Evolutionary conservation across 148 eudicot species (phyloP).

Genomic region (Amaranthus cruentus): DNA sequence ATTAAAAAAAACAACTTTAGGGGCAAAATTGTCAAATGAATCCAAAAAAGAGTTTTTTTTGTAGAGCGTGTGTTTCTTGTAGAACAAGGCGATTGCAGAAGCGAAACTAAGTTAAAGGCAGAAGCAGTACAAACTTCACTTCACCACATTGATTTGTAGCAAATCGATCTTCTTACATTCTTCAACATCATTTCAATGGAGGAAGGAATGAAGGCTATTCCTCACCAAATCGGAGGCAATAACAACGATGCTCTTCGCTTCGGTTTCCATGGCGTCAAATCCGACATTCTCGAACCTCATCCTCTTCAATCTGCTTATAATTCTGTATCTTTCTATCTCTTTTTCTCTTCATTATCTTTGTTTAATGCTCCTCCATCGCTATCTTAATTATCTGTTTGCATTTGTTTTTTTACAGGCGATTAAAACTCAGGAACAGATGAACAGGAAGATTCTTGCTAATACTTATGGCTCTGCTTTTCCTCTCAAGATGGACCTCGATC

Average conservation of each 20-base stretch:
- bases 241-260: slow-evolving; percentile 68
- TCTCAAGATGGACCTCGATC: slow-evolving; percentile 77
- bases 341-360: not conserved
- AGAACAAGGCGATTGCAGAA: too few relatives aligned
- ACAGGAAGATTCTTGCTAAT: slow-evolving; percentile 45
- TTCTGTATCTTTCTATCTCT: slow-evolving; percentile 33
- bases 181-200: slow-evolving; percentile 5
- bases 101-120: too few relatives aligned
- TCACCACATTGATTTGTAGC: too few relatives aligned
- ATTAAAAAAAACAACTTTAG: too few relatives aligned
- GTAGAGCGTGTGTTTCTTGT: too few relatives aligned
- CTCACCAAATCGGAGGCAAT: slow-evolving; percentile 64
- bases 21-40: too few relatives aligned
- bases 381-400: not conserved
- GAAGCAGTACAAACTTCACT: too few relatives aligned
- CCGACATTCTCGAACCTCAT: slow-evolving; percentile 73
- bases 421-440: slow-evolving; percentile 48
- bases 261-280: slow-evolving; percentile 74
- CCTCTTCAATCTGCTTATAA: slow-evolving; percentile 66
- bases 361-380: not conserved
- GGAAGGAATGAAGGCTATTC: slow-evolving; percentile 50
- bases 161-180: too few relatives aligned
- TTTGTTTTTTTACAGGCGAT: slow-evolving; percentile 28
- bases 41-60: too few relatives aligned
- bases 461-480: slow-evolving; percentile 87